Conservation (phyloP, 352 stramenopile species). For the Blastocystis sp. region DNA sequence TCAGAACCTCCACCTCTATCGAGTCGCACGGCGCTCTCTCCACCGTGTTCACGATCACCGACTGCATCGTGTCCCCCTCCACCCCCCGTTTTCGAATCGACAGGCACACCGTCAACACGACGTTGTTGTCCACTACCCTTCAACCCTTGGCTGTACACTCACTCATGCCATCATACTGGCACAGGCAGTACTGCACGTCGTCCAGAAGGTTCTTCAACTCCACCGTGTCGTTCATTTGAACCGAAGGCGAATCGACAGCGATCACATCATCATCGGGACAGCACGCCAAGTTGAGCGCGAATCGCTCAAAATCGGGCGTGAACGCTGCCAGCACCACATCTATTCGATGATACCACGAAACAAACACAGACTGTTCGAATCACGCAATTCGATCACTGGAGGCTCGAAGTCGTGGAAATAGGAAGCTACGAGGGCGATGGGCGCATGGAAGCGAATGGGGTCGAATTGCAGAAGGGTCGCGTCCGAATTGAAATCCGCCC, state of each 20-base stretch:
- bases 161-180: background rate
- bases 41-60: background rate
- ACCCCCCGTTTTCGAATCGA: constrained; percentile 6
- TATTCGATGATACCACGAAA: background rate
- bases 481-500: background rate
- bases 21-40: background rate
- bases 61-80: background rate
- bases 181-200: background rate
- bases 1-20: background rate
- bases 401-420: constrained; percentile 42
- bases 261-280: constrained; percentile 11
- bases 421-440: constrained; percentile 1
- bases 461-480: constrained; percentile 1
- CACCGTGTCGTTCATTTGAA: constrained; percentile 8
- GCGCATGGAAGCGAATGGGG: constrained; percentile 12
- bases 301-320: constrained; percentile 34
- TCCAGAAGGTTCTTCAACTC: constrained; percentile 30
- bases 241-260: background rate
- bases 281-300: constrained; percentile 44
- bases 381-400: background rate
- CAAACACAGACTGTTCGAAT: background rate
- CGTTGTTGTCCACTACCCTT: constrained; percentile 6
- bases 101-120: background rate
- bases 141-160: background rate
- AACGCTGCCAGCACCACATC: constrained; percentile 9